Base-by-base conservation (phyloP, 1,284 basidiomycete genomes). In the Gyrodon tennesseensis region DNA sequence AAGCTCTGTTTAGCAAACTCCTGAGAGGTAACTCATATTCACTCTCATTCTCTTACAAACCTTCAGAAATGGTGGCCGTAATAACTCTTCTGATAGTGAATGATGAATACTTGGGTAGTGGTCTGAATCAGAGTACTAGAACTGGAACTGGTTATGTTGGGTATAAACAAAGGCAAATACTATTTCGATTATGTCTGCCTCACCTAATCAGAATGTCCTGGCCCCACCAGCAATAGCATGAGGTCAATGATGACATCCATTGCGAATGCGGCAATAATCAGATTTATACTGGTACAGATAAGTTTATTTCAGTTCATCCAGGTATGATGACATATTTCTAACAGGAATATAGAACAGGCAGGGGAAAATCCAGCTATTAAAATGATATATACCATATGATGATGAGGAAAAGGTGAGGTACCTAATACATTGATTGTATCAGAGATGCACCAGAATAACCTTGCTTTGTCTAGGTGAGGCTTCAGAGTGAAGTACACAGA, bases 381-480 rank as follows among this genome's bases (percentile, higher is more conserved):
- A 98, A 80, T 98, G 95, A 94, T 98, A 97, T 80, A 92, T 91
- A 39, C 94, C 94, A 3, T 96, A 93, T 70, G 94, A 96, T 69
- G 94, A 97, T 73, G 94, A 96, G 70, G 94, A 96, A 82, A 97
- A 96, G 87, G 93, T 92, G 64, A 56, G 82, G 64, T 53, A 23
- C 39, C 41, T 19, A 43, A 39, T 59, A 31, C 31, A 23, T 34
- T 46, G 58, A 41, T 61, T 40, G 16, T 56, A 37, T 51, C 55
- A 46, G 48, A 41, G 48, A 43, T 62, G 49, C 21, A 18, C 56
- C 62, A 65, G 58, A 57, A 51, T 40, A 40, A 63, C 55, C 58
- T 31, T 53, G 4, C 27, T 37, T 56, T 19, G 7, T 58, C 7
- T 56, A 96, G 93, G 91, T 96, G 63, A 86, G 94, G 61, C 82